phyloP scores from a whole-genome alignment of 306 rosid genomes.

The Rubus parviflorus region DNA sequence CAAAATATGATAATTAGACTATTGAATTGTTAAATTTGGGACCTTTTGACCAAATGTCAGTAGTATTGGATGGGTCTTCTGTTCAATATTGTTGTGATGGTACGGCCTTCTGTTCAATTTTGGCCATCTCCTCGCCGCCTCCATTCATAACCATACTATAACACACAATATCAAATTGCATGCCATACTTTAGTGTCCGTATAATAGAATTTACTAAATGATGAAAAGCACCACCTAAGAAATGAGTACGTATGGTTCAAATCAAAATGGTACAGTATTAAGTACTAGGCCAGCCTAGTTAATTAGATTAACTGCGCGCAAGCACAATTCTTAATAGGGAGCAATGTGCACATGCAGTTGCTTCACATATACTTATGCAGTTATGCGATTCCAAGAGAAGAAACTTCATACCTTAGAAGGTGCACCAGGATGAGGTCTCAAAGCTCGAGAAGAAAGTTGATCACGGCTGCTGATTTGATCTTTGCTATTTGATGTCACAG shows the following conservation, averaged over 20 bases:
- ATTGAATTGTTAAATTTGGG: too few species aligned
- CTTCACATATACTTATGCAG: background rate
- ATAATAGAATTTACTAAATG: background rate
- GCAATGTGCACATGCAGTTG: background rate
- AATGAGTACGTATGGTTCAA: background rate
- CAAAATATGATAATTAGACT: too few species aligned
- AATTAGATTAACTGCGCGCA: background rate
- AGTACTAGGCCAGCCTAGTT: background rate
- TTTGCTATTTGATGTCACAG: slow-evolving; percentile 23
- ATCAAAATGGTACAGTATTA: background rate
- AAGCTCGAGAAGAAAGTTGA: slow-evolving; percentile 25
- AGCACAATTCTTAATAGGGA: background rate
- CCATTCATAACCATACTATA: slow-evolving; percentile 1
- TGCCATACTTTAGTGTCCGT: background rate
- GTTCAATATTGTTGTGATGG: too few species aligned
- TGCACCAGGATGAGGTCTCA: slow-evolving; percentile 39
- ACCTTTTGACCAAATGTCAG: too few species aligned
- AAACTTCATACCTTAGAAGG: slow-evolving; percentile 52
- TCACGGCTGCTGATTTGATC: slow-evolving; percentile 32
- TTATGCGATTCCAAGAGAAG: background rate
- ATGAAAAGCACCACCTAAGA: background rate
- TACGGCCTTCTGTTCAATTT: background rate
- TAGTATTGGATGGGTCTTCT: too few species aligned
- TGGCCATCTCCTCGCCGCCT: background rate
- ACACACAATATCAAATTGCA: background rate